Evolutionary conservation across 1,284 basidiomycete species (phyloP), one percentile per base, ranked within the genome.

Genomic region (Cutaneotrichosporon sp.): DNA sequence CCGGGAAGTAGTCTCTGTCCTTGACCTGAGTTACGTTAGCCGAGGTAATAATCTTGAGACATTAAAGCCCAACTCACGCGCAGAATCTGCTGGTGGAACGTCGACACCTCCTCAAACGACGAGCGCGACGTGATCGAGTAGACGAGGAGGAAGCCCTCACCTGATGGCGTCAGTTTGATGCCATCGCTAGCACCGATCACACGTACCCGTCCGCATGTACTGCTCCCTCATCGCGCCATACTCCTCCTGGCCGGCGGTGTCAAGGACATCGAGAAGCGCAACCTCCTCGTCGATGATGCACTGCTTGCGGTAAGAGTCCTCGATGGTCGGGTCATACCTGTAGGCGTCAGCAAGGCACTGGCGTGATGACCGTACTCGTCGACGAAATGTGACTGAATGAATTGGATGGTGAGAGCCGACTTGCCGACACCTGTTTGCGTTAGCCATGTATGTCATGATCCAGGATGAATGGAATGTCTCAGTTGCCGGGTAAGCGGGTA

Each of bases 211-310:
- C 64, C 78, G 68, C 78, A 80, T 80, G 67, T 81, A 81, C 66
- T 81, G 80, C 63, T 81, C 80, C 60, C 80, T 70, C 80, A 81
- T 81, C 5, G 80, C 80, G 32, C 90, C 92, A 80, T 99, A 99
- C 84, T 99, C 96, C 82, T 99, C 96, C 82, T 99, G 96, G 55
- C 96, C 96, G 57, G 97, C 97, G 4, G 97, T 99, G 83, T 99
- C 96, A 69, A 99, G 87, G 60, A 99, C 95, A 77, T 99, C 96
- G 63, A 99, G 87, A 61, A 98, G 84, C 2, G 96, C 96, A 30
- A 97, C 93, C 81, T 99, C 97, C 46, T 97, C 96, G 81, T 99
- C 96, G 71, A 99, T 97, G 55, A 94, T 89, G 72, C 92, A 94
- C 80, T 96, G 93, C 81, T 97, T 97, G 72, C 93, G 86, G 83